Evolutionary conservation across 139 green algal genomes (phyloP), one percentile per base, ranked within the genome.

Genomic region (Edaphochlamys debaryana): DNA sequence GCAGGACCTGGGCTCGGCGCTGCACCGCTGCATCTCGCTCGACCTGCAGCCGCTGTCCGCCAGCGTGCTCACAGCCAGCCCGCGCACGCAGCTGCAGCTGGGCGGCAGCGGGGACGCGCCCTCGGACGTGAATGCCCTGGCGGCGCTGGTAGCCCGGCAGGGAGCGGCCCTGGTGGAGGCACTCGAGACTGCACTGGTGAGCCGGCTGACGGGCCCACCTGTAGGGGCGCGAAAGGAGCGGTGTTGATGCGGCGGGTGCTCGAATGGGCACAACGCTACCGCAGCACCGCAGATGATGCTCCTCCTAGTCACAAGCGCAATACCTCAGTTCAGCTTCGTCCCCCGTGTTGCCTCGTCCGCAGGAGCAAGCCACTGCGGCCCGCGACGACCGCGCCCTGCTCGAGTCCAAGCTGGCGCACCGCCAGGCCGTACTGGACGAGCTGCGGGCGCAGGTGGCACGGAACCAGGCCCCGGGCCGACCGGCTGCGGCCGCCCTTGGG

Each of bases 11-110:
- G 76, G 42, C 34, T 19, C 15, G 6, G 62, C 64, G 45, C 76
- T 82, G 32, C 76, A 63, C 29, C 76, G 76, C 76, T 82, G 63
- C 63, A 82, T 82, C 41, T 22, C 76, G 23, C 63, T 82, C 19
- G 76, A 82, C 45, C 60, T 82, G 76, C 76, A 73, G 76, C 64
- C 76, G 23, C 32, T 82, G 64, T 82, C 76, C 0, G 76, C 76
- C 41, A 52, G 38, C 42, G 13, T 62, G 23, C 62, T 82, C 11
- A 82, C 76, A 34, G 52, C 32, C 42, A 67, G 42, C 45, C 76
- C 76, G 25, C 76, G 34, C 42, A 4, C 76, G 30, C 42, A 48
- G 23, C 41, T 40, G n/a, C 7, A 25, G 38, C n/a, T 36, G 22
- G 38, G 25, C 3, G 6, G 4, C 38, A 25, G 27, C 4, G 75